Evolutionary conservation across 306 rosid genomes (phyloP).

Genomic region (Begonia fuchsioides): DNA sequence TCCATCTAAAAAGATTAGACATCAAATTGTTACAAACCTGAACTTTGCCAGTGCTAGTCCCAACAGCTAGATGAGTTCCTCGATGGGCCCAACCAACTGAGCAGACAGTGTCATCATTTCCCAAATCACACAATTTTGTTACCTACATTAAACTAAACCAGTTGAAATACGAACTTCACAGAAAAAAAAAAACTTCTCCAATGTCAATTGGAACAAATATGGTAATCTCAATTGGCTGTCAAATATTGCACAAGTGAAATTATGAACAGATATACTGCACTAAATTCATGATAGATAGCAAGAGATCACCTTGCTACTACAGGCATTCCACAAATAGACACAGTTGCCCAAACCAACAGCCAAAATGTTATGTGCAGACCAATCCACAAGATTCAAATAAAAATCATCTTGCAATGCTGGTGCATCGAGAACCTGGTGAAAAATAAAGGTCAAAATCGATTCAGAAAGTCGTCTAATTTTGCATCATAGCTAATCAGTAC

Average conservation of each 20-base stretch:
- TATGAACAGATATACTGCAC: too few species aligned
- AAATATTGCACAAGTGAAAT: too few species aligned
- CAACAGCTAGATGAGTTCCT: constrained; percentile 92
- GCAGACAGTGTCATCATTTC: constrained; percentile 80
- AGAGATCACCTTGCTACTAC: constrained; percentile 75
- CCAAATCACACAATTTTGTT: constrained; percentile 91
- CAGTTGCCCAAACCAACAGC: constrained; percentile 95
- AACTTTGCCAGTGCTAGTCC: constrained; percentile 84
- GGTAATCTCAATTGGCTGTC: background rate
- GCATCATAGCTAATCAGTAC: too few species aligned
- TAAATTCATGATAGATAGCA: background rate
- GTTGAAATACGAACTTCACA: background rate
- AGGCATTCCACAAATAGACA: constrained; percentile 98
- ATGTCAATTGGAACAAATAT: background rate
- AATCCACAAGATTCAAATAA: constrained; percentile 90
- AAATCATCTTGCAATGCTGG: constrained; percentile 97
- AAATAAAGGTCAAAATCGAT: background rate
- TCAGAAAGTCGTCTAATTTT: constrained; percentile 1
- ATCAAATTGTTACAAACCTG: constrained; percentile 39
- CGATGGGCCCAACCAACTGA: constrained; percentile 99
- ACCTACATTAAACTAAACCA: constrained; percentile 37
- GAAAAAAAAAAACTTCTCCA: background rate
- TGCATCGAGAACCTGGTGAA: constrained; percentile 75
- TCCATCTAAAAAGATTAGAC: too few species aligned
- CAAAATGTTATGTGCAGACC: constrained; percentile 90